phyloP scores from a whole-genome alignment of 2,329 filamentous ascomycete species.

The Phaeosphaeria sp. region DNA sequence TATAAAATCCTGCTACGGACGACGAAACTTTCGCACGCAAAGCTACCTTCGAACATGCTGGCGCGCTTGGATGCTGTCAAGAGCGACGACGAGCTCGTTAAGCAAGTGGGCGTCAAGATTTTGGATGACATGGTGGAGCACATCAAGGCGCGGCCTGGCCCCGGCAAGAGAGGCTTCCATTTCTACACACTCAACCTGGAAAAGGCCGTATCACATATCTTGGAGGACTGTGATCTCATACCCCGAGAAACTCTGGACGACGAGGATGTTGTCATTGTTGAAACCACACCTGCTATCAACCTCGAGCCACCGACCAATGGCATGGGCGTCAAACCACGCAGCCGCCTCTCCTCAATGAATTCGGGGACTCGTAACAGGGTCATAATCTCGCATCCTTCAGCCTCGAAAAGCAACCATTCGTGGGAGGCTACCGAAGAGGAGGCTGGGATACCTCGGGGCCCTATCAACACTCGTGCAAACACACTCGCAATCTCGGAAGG shows the following conservation, averaged over 20 bases:
- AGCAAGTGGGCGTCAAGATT: constrained; percentile 80
- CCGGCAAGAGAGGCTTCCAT: constrained; percentile 73
- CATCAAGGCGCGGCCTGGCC: constrained; percentile 68
- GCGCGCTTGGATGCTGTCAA: constrained; percentile 74
- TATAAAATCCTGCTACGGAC: constrained; percentile 95
- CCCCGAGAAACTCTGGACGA: constrained; percentile 54
- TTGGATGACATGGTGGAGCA: constrained; percentile 82
- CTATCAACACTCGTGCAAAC: constrained; percentile 77
- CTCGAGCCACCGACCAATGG: constrained; percentile 38
- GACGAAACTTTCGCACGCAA: constrained; percentile 91
- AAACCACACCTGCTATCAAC: constrained; percentile 51
- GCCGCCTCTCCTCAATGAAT: constrained; percentile 78
- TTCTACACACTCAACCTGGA: constrained; percentile 98
- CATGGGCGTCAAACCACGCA: constrained; percentile 45
- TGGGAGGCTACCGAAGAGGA: constrained; percentile 76
- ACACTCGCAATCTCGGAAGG: constrained; percentile 94
- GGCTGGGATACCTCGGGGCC: constrained; percentile 75
- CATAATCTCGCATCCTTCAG: constrained; percentile 72
- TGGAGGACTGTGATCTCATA: constrained; percentile 86
- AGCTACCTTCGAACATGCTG: constrained; percentile 74
- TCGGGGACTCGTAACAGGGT: constrained; percentile 88
- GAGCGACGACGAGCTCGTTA: constrained; percentile 81
- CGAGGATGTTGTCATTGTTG: constrained; percentile 53
- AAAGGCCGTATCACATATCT: constrained; percentile 91
- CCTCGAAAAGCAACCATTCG: constrained; percentile 57